Evolutionary conservation across 306 rosid genomes (phyloP).

Genomic region (Quercus ilex): DNA sequence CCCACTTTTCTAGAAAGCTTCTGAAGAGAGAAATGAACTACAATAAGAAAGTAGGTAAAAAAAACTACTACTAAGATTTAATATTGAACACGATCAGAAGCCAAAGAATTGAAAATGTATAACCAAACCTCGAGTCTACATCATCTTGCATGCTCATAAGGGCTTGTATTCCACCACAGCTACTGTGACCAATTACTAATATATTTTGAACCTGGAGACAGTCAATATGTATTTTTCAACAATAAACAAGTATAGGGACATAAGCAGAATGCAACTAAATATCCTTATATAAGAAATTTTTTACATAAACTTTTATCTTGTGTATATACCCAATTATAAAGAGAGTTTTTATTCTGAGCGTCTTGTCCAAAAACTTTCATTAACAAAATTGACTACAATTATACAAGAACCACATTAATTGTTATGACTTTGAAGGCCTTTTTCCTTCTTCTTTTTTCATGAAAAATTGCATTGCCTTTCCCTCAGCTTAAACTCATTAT

Average conservation of each 20-base stretch:
- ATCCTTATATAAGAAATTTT: neutral
- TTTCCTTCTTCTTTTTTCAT: neutral
- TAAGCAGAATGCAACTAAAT: neutral
- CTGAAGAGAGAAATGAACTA: conserved; percentile 26
- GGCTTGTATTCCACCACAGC: conserved; percentile 88
- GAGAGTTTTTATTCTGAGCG: neutral
- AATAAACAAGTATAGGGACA: neutral
- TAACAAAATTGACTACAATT: neutral
- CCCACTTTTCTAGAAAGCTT: conserved; percentile 70
- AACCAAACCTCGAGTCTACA: conserved; percentile 50
- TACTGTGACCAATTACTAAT: conserved; percentile 82
- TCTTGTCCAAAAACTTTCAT: neutral
- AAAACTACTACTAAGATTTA: neutral
- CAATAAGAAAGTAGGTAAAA: neutral
- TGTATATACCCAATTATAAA: neutral
- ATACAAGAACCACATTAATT: neutral
- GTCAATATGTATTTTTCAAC: neutral
- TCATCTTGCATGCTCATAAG: conserved; percentile 72
- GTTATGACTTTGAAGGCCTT: neutral
- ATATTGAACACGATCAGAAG: neutral
- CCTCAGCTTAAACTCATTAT: neutral
- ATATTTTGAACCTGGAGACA: conserved; percentile 71
- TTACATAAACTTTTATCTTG: neutral
- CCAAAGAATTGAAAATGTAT: neutral
- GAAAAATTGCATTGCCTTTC: neutral